Percentiles rank a stretch among this genome's conserved stretches.
Conservation (phyloP, 2,329 filamentous ascomycete genomes). For the Stagonosporopsis tanaceti region DNA sequence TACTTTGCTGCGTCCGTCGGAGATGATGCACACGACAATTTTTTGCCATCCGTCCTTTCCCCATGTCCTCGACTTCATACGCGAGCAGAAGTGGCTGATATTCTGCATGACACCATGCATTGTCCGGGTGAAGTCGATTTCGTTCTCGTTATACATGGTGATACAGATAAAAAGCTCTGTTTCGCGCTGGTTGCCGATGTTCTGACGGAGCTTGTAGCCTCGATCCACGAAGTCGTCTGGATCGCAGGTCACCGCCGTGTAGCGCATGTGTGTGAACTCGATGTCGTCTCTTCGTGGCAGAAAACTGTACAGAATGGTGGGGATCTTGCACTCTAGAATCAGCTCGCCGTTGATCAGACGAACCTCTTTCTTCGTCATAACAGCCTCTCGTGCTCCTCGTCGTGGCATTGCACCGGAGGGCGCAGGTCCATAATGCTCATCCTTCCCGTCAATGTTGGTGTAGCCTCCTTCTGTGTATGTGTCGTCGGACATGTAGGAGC, state of each 20-base stretch:
- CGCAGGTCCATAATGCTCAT: constrained; percentile 84
- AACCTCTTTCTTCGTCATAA: constrained; percentile 93
- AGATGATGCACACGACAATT: constrained; percentile 96
- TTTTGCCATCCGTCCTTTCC: constrained; percentile 98
- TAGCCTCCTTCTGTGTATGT: constrained; percentile 62
- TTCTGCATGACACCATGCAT: constrained; percentile 99
- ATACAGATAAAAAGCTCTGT: constrained; percentile 96
- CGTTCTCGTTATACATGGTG: constrained; percentile 99
- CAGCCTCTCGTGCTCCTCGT: constrained; percentile 83
- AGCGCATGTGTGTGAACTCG: constrained; percentile 98
- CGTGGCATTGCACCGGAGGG: constrained; percentile 87
- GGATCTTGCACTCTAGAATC: constrained; percentile 98
- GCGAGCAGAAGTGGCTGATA: constrained; percentile 93
- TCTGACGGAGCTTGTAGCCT: constrained; percentile 92
- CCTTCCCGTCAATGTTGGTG: constrained; percentile 62
- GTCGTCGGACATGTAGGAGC: constrained; percentile 68
- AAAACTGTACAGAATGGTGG: constrained; percentile 97
- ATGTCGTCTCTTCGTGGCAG: constrained; percentile 89
- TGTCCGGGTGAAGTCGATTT: constrained; percentile 93
- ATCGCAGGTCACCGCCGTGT: constrained; percentile 97
- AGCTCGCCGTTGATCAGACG: constrained; percentile 97
- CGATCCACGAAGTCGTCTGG: constrained; percentile 89
- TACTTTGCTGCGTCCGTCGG: constrained; percentile 91
- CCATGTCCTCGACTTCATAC: constrained; percentile 93
- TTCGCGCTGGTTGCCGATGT: constrained; percentile 85